Conservation (phyloP, 164 flowering plant genomes). For the Santalum album region DNA sequence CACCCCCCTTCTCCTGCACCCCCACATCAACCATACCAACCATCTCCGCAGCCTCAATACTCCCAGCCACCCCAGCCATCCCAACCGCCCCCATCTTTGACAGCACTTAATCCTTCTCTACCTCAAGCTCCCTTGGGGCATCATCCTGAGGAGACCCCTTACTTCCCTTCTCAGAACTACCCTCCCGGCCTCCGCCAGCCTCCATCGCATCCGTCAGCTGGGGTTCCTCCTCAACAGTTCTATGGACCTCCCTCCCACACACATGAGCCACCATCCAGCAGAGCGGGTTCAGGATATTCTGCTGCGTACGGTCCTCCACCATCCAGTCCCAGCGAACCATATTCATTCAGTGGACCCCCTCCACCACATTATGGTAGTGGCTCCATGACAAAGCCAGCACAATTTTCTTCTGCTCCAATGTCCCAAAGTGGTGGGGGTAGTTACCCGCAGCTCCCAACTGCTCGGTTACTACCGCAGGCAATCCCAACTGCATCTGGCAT, state of each 20-base stretch:
- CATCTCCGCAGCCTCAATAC: conserved; percentile 34
- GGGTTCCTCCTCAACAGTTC: conserved; percentile 39
- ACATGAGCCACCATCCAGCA: conserved; percentile 50
- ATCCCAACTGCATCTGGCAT: conserved; percentile 57
- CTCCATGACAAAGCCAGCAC: conserved; percentile 40
- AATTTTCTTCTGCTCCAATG: conserved; percentile 28
- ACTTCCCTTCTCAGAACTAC: conserved; percentile 43
- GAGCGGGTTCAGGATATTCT: conserved; percentile 50
- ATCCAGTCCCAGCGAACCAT: conserved; percentile 46
- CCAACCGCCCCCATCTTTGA: conserved; percentile 33
- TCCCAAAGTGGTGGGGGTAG: conserved; percentile 46
- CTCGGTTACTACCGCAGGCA: conserved; percentile 70
- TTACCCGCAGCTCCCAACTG: conserved; percentile 83
- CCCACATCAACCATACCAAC: conserved; percentile 45
- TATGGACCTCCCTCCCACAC: conserved; percentile 38
- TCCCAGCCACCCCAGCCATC: conserved; percentile 43
- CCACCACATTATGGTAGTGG: conserved; percentile 40
- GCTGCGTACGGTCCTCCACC: conserved; percentile 32
- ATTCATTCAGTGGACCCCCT: conserved; percentile 45
- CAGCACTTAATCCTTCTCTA: conserved; percentile 33
- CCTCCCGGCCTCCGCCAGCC: conserved; percentile 45
- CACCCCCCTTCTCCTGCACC: conserved; percentile 27
- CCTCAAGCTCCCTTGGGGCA: conserved; percentile 38
- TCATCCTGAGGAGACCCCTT: conserved; percentile 61
- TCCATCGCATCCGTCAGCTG: conserved; percentile 32